Conservation (phyloP, 495 filamentous ascomycete species). For the Aspergillus sclerotioniger region DNA sequence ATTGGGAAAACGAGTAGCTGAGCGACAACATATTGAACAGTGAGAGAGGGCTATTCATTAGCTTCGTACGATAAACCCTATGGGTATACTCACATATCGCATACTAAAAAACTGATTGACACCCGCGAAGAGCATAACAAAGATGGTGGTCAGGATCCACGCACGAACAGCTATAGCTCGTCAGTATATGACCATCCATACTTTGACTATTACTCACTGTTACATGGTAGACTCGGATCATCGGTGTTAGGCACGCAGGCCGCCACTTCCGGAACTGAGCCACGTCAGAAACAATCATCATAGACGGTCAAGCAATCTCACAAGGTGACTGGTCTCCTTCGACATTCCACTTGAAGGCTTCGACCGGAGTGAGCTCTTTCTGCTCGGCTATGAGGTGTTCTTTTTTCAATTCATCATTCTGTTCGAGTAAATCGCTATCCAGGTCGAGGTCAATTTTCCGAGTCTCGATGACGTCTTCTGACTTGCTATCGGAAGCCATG, state of each 20-base stretch:
- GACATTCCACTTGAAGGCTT: conserved; percentile 29
- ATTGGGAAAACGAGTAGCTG: conserved; percentile 63
- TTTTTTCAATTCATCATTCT: background rate
- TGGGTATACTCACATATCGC: conserved; percentile 22
- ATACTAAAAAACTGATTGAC: conserved; percentile 31
- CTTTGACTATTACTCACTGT: too few relatives aligned
- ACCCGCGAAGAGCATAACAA: conserved; percentile 27
- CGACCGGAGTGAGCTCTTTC: conserved; percentile 22
- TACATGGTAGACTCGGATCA: conserved; percentile 25
- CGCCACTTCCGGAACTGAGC: conserved; percentile 28
- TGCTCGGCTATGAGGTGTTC: background rate
- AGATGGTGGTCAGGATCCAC: conserved; percentile 26
- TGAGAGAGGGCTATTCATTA: conserved; percentile 68
- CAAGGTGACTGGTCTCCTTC: conserved; percentile 30
- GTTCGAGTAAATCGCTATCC: background rate
- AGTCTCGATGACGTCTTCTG: conserved; percentile 3
- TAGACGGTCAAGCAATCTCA: background rate
- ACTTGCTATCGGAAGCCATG: background rate
- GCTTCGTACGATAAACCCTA: too few relatives aligned
- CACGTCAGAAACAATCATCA: background rate
- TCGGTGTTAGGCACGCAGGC: conserved; percentile 31
- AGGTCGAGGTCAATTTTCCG: background rate
- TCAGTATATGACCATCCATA: background rate
- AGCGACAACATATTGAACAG: conserved; percentile 64
- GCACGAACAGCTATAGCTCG: conserved; percentile 29